phyloP scores from a whole-genome alignment of 2,329 filamentous ascomycete genomes.

The Alternaria gansuensis region DNA sequence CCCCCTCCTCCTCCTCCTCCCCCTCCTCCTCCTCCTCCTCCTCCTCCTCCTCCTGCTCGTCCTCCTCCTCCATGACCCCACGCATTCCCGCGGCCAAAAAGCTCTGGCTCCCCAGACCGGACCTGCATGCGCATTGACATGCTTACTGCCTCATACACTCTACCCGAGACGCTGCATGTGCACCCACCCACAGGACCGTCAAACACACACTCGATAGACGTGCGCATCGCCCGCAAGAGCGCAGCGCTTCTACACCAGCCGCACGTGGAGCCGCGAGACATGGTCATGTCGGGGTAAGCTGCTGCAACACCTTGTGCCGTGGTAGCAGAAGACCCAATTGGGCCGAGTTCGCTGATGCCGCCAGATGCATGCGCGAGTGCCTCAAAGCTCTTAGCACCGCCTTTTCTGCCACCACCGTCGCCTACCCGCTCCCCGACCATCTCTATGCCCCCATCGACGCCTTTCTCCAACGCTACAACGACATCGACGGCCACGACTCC shows the following conservation, averaged over 20 bases:
- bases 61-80: slow-evolving; percentile 36
- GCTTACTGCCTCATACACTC: slow-evolving; percentile 3
- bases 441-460: slow-evolving; percentile 68
- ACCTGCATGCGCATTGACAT: slow-evolving; percentile 27
- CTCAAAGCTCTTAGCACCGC: slow-evolving; percentile 57
- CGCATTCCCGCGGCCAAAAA: slow-evolving; percentile 26
- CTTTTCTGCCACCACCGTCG: slow-evolving; percentile 54
- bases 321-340: slow-evolving; percentile 1
- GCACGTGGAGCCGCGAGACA: slow-evolving; percentile 14
- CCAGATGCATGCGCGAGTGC: slow-evolving; percentile 60
- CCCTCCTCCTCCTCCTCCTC: no score
- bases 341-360: slow-evolving; percentile 40
- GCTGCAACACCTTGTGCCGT: slow-evolving; percentile 8
- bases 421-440: slow-evolving; percentile 71
- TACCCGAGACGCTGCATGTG: slow-evolving; percentile 1
- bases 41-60: no score
- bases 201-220: not conserved
- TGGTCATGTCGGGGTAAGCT: slow-evolving; percentile 41
- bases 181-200: not conserved
- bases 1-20: no score
- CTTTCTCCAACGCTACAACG: slow-evolving; percentile 73
- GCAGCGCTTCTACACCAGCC: slow-evolving; percentile 7
- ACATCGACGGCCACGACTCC: slow-evolving; percentile 72
- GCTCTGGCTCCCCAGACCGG: slow-evolving; percentile 15
- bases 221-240: slow-evolving; percentile 12